Evolutionary conservation across 306 rosid species (phyloP), one percentile per base, ranked within the genome.

Genomic region (Lupinus albus): DNA sequence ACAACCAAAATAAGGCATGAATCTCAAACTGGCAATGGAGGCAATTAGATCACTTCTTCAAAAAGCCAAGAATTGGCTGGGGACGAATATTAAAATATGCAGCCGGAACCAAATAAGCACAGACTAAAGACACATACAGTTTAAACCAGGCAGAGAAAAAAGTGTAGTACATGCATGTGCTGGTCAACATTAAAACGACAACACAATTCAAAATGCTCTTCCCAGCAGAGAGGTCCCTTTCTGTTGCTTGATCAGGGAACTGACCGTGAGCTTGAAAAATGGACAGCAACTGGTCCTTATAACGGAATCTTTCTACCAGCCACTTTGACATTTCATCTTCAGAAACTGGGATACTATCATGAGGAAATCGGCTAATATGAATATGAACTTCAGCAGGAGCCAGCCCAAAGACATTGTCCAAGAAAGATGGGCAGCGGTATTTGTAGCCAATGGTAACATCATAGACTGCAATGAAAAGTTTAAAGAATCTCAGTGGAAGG

Each of bases 371-470:
- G 52, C 51, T 28, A 48, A 89, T 53, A 14, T 89, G 89, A 12
- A 89, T 76, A 78, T 89, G 96, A 71, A 89, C 96, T 78, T 87
- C 96, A 7, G 93, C 78, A 57, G 96, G 96, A 72, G 82, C 84
- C 76, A 87, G 78, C 25, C 91, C 93, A 42, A 72, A 78, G 28
- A 84, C 93, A 55, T 87, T 89, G 82, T 89, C 93, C 65, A 87
- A 55, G 76, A 89, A 89, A 64, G 96, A 79, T 6, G 96, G 96
- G 70, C 87, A 84, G 67, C 81, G 62, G 66, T 79, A 53, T 75
- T 82, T 83, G 82, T 87, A 89, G 82, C 84, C 89, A 39, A 89
- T 85, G 57, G 96, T 87, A 32, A 89, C 73, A 54, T 89, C 93
- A 83, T 89, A 87, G 71, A 89, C 96, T 87, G 25, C 45, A 77